Base-by-base conservation (phyloP, 1,284 basidiomycete species). In the Cryptococcus neoformans region DNA sequence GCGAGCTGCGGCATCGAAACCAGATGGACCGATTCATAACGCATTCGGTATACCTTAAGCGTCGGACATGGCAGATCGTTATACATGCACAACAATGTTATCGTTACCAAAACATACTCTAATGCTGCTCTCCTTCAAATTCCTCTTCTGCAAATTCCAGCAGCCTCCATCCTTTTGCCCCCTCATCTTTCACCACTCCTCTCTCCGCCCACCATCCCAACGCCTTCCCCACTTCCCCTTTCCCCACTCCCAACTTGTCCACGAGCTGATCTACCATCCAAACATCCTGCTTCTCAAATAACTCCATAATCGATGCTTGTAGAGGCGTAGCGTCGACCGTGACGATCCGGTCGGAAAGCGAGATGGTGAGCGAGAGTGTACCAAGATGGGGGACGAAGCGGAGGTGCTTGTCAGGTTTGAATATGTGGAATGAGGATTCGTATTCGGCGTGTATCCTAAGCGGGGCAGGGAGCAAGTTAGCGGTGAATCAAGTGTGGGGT, bases 321-420 rank as follows among this genome's bases (percentile, higher is more conserved):
- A 97, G 76, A 0, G 92, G 89, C 0, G 87, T 86, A 3, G 90
- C 90, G 41, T 91, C 86, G 2, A 84, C 84, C 14, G 83, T 82
- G 40, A 95, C 62, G 1, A 79, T 84, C 16, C 91, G 84, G 71
- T 96, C 93, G 65, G 86, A 81, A 3, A 96, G 80, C 66, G 91
- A 85, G 5, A 97, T 77, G 54, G 89, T 85, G 44, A 97, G 73
- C 44, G 84, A 81, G 35, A 93, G 84, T 2, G 86, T 89, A 0
- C 93, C 93, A 16, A 94, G 82, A 67, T 92, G 87, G 10, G 90
- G 87, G 6, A 95, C 74, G 87, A 90, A 97, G 53, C 85, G 83
- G 37, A 97, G 81, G 62, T 82, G 84, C 79, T 96, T 95, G 75
- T 95, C 92, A 0, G 91, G 90, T 69, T 95, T 94, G 79, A 92